Conservation (phyloP, 2,329 filamentous ascomycete genomes). For the Aspergillus pseudotamarii region DNA sequence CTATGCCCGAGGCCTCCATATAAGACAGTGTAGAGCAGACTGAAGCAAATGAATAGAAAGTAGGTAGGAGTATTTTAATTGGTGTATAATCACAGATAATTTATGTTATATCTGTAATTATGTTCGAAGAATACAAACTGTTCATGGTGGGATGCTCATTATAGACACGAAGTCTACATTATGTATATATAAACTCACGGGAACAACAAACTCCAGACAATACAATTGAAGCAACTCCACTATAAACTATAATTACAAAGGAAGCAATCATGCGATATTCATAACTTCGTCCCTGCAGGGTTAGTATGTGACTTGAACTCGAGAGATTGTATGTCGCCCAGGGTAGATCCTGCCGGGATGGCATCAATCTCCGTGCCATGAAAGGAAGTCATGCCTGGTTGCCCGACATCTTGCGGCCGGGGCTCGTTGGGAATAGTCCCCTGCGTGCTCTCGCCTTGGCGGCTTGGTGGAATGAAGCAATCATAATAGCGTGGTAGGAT, state of each 20-base stretch:
- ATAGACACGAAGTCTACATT: too few species aligned
- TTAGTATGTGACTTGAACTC: background rate
- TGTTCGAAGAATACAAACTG: too few species aligned
- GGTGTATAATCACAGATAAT: too few species aligned
- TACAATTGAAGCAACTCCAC: too few species aligned
- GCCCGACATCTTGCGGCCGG: background rate
- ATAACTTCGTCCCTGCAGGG: background rate
- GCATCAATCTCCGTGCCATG: background rate
- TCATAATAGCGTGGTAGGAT: constrained; percentile 59
- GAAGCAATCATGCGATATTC: background rate
- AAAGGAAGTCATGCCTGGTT: background rate
- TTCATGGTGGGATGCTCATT: too few species aligned
- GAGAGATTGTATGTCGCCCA: background rate
- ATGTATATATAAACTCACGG: too few species aligned
- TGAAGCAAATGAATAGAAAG: too few species aligned
- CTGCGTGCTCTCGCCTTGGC: constrained; percentile 48
- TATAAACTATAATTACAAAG: background rate
- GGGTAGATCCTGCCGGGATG: background rate
- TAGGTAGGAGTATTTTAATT: too few species aligned
- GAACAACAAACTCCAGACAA: background rate
- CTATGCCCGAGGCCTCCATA: too few species aligned
- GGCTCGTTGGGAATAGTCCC: background rate
- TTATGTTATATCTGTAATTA: too few species aligned
- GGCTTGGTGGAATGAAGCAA: constrained; percentile 52
- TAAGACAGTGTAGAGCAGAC: too few species aligned